Percentiles rank a stretch among this genome's conserved stretches.
These are phyloP conservation scores for Fusarium sacchari DNA, from an alignment of 2,329 filamentous ascomycete species.

Conservation along the genomic window DNA sequence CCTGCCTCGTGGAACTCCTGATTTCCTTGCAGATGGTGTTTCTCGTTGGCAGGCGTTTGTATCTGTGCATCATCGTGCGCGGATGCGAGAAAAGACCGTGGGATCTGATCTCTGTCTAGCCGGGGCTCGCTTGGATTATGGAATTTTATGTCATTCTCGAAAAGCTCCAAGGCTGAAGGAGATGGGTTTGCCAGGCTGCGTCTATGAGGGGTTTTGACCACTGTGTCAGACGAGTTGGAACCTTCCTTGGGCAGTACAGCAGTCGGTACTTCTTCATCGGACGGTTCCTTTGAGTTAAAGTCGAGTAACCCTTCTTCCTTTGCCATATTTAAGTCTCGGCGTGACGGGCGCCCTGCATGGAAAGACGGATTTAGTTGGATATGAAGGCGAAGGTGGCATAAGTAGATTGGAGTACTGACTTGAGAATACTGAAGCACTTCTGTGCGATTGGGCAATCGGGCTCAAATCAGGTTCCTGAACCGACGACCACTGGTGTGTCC, in stretches of 20 bases:
- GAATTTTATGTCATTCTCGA: conserved; percentile 48
- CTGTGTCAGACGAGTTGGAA: conserved; percentile 50
- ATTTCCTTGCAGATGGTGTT: background rate
- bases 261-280: background rate
- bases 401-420: conserved; percentile 34
- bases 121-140: conserved; percentile 22
- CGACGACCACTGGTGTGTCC: conserved; percentile 62
- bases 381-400: conserved; percentile 5
- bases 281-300: background rate
- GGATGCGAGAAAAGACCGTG: background rate
- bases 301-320: conserved; percentile 21
- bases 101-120: background rate
- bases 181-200: conserved; percentile 39
- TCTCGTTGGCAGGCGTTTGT: background rate
- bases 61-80: background rate
- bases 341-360: conserved; percentile 14
- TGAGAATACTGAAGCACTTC: conserved; percentile 36
- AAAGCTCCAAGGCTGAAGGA: conserved; percentile 45
- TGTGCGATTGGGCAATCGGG: conserved; percentile 58
- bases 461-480: conserved; percentile 60
- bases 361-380: conserved; percentile 13
- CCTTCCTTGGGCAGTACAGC: background rate
- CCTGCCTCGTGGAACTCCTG: background rate
- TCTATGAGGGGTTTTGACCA: conserved; percentile 50
- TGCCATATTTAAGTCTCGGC: background rate